phyloP scores from a whole-genome alignment of 129 eudicot genomes.

The Smallanthus sonchifolius region DNA sequence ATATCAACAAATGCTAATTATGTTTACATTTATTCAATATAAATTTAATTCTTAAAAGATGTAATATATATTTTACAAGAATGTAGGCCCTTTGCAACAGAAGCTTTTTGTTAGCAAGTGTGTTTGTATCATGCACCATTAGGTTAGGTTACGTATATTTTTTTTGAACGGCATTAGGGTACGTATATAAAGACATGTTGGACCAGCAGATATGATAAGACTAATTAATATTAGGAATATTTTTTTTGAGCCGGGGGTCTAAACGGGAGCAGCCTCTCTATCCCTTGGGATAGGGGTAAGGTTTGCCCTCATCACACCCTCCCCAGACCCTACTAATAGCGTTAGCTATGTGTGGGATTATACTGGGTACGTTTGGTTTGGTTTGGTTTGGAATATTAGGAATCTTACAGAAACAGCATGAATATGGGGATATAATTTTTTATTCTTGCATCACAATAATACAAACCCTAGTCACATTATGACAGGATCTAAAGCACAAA shows the following conservation, averaged over 20 bases:
- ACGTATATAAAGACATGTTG: neutral
- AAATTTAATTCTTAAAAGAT: neutral
- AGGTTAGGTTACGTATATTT: neutral
- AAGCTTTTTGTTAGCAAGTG: neutral
- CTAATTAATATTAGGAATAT: no score
- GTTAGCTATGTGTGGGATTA: no score
- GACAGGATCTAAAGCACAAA: neutral
- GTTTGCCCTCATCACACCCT: no score
- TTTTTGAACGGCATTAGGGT: no score
- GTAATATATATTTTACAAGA: neutral
- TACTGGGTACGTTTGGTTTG: no score
- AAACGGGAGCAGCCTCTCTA: no score
- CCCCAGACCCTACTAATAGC: no score
- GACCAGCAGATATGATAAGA: neutral
- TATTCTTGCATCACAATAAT: neutral
- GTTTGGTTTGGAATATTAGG: no score
- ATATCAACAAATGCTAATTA: neutral
- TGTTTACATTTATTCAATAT: neutral
- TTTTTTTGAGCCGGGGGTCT: no score
- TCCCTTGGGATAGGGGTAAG: no score
- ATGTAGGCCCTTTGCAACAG: neutral
- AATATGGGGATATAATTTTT: neutral
- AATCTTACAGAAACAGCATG: neutral
- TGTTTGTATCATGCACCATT: neutral
- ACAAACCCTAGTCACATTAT: constrained; percentile 10